These are phyloP conservation scores for Globisporangium canariense DNA, from an alignment of 352 stramenopile species.

Conservation along the genomic window DNA sequence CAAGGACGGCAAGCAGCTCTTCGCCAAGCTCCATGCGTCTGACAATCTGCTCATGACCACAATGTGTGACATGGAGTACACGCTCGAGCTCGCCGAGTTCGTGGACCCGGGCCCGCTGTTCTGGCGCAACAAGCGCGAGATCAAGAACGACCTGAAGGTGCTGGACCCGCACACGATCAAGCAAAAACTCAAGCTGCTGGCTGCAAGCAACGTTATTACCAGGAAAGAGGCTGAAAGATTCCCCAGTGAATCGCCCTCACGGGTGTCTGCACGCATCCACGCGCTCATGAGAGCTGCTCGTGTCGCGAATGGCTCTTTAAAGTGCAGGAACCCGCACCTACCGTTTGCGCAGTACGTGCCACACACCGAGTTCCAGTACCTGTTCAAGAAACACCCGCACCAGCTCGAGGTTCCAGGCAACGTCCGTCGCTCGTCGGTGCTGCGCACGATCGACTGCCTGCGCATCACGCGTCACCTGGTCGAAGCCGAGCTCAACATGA, in stretches of 20 bases:
- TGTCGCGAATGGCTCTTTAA: slow-evolving; percentile 18
- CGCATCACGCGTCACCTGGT: slow-evolving; percentile 44
- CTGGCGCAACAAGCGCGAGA: slow-evolving; percentile 42
- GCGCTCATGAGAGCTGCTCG: slow-evolving; percentile 38
- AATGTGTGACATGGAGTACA: slow-evolving; percentile 51
- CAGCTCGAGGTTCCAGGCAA: slow-evolving; percentile 38
- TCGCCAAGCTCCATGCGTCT: slow-evolving; percentile 50
- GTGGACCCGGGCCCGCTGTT: slow-evolving; percentile 52
- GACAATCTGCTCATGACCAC: slow-evolving; percentile 62
- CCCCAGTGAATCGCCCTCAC: slow-evolving; percentile 31
- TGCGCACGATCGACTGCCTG: slow-evolving; percentile 61
- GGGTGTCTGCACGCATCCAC: slow-evolving; percentile 49
- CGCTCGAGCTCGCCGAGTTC: slow-evolving; percentile 50
- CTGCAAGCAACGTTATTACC: slow-evolving; percentile 26
- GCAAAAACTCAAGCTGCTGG: slow-evolving; percentile 51
- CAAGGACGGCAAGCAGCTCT: slow-evolving; percentile 36
- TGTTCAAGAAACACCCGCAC: slow-evolving; percentile 63
- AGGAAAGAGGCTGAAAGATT: slow-evolving; percentile 43
- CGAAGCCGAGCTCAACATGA: slow-evolving; percentile 45
- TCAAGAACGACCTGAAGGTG: slow-evolving; percentile 41
- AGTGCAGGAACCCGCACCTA: slow-evolving; percentile 23
- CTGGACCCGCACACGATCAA: slow-evolving; percentile 45
- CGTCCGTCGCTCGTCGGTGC: slow-evolving; percentile 41
- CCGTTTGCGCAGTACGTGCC: slow-evolving; percentile 44
- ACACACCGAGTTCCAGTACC: slow-evolving; percentile 47